A percentile compares a stretch with the other conserved stretches of the same genome.
These are phyloP conservation scores for Nicotiana sylvestris DNA, from an alignment of 257 asterid species.

Conservation along the genomic window DNA sequence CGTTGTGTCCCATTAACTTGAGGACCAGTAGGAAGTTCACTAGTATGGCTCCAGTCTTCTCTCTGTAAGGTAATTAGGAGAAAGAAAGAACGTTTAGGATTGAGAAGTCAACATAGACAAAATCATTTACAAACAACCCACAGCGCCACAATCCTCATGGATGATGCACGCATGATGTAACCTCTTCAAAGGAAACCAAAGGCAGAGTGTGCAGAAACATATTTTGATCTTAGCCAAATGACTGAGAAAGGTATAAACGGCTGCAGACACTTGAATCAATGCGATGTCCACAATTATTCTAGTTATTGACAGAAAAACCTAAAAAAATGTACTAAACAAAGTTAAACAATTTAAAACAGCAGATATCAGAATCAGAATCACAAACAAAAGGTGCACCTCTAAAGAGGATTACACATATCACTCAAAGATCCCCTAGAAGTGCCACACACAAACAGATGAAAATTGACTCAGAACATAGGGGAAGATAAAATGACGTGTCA, in stretches of 20 bases:
- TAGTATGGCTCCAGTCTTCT: conserved; percentile 20
- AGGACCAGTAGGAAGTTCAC: conserved; percentile 29
- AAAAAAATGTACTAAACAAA: not conserved
- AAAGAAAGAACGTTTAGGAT: not conserved
- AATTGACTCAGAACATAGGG: not conserved
- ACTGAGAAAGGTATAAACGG: not conserved
- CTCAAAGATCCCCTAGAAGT: not conserved
- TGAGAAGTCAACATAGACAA: conserved; percentile 3
- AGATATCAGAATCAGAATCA: not conserved
- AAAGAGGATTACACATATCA: not conserved
- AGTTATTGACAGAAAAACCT: not conserved
- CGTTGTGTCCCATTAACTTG: conserved; percentile 31
- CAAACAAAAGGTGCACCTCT: not conserved
- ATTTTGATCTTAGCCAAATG: not conserved
- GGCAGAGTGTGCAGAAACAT: not conserved
- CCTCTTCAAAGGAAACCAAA: not conserved
- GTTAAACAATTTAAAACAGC: not conserved
- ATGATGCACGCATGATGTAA: not conserved
- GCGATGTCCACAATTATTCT: not conserved
- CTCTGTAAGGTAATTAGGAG: conserved; percentile 37
- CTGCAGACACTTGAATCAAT: not conserved
- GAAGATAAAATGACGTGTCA: not conserved
- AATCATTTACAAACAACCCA: not conserved
- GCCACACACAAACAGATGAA: not conserved
- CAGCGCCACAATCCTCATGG: not conserved